Evolutionary conservation across 441 rosid genomes (phyloP).

Genomic region (Flueggea neowawraea): DNA sequence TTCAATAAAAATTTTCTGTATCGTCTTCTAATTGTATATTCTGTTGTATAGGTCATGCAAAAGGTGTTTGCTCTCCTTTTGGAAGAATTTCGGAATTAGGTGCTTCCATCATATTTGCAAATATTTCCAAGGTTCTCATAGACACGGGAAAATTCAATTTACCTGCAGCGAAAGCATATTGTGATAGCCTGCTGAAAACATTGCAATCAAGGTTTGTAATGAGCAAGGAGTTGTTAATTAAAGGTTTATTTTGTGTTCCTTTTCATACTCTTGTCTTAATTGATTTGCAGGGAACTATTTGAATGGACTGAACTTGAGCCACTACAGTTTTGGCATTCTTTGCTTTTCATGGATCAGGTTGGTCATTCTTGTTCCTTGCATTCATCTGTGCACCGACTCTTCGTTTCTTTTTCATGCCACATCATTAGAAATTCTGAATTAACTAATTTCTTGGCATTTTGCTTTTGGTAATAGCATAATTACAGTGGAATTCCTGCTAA

Average conservation of each 20-base stretch:
- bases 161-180: constrained; percentile 80
- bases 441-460: constrained; percentile 9
- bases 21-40: background rate
- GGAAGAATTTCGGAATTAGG: constrained; percentile 94
- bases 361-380: constrained; percentile 4
- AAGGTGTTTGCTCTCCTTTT: constrained; percentile 92
- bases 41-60: constrained; percentile 75
- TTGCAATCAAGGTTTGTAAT: constrained; percentile 67
- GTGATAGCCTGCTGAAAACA: constrained; percentile 85
- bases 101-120: constrained; percentile 87
- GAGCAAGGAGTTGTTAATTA: constrained; percentile 11
- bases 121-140: constrained; percentile 82
- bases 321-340: constrained; percentile 80
- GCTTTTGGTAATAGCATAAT: constrained; percentile 51
- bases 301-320: constrained; percentile 94
- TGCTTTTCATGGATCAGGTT: constrained; percentile 99
- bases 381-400: background rate
- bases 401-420: background rate
- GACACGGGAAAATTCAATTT: constrained; percentile 85
- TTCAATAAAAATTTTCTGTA: background rate
- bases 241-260: constrained; percentile 14
- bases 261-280: constrained; percentile 16
- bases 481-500: constrained; percentile 84
- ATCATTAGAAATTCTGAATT: no score
- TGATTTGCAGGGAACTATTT: constrained; percentile 65